Evolutionary conservation across 768 basidiomycete genomes (phyloP), one percentile per base, ranked within the genome.

Genomic region (Psilocybe cyanescens): DNA sequence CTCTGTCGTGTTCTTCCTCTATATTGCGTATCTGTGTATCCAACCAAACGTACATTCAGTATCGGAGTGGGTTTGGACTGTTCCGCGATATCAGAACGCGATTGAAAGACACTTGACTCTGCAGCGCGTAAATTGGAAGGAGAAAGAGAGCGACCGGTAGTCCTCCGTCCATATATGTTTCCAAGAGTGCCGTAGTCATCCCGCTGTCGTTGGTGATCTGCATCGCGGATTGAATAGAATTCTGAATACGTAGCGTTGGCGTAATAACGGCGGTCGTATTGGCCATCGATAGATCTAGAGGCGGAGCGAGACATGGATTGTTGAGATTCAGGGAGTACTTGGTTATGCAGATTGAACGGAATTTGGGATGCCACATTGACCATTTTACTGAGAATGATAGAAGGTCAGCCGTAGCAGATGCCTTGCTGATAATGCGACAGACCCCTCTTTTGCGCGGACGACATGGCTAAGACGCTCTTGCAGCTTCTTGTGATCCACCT

Each of bases 401-500:
- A 58, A 41, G 47, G 41, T 31, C 46, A 55, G 41, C 35, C 57
- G 48, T 54, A 57, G 31, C 31, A 61, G 59, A n/a, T 17, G 35
- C 35, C 14, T 19, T 50, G 37, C 50, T n/a, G 41, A 56, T 31
- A 45, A 39, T 58, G 8, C 16, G 45, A 76, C 81, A 61, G 60
- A 87, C 88, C 85, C 81, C 73, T 88, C 85, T 68, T 85, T 87
- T 2, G 82, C 72, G 3, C 85, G 83, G 29, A 89, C 86, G 33
- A 89, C 87, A 8, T 78, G 73, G 3, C 79, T 81, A 29, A 88
- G 75, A 8, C 84, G 78, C 44, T 86, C 83, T 63, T 83, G 84
- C 57, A 87, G 66, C 49, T 74, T 78, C 55, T 82, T 80, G 41
- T 84, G 80, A 70, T 86, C 81, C 35, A 83, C 60, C n/a, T 75